Evolutionary conservation across 352 stramenopile genomes (phyloP).

Genomic region (Pythium aquatile): DNA sequence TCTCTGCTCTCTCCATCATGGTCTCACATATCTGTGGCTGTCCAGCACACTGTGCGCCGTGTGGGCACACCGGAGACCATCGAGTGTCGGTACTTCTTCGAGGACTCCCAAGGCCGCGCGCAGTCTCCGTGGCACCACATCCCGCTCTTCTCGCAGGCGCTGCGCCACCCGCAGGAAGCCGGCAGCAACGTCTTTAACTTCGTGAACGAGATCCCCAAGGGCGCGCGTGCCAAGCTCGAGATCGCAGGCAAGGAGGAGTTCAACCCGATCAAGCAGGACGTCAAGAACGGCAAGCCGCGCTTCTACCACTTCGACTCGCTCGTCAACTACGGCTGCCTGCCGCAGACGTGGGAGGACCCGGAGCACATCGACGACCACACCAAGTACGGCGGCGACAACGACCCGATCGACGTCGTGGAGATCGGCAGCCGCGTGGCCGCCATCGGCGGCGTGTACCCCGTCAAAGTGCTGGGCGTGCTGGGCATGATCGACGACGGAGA

Average conservation of each 20-base stretch:
- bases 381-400: slow-evolving; percentile 94
- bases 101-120: slow-evolving; percentile 66
- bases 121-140: slow-evolving; percentile 94
- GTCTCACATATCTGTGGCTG: neutral
- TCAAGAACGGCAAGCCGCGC: slow-evolving; percentile 96
- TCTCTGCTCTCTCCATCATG: neutral
- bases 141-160: slow-evolving; percentile 63
- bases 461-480: slow-evolving; percentile 97
- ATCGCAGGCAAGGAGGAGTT: slow-evolving; percentile 88
- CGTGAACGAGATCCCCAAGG: slow-evolving; percentile 93
- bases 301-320: slow-evolving; percentile 86
- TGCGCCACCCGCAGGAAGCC: slow-evolving; percentile 37
- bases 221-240: slow-evolving; percentile 92
- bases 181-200: slow-evolving; percentile 86
- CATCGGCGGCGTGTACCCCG: slow-evolving; percentile 93
- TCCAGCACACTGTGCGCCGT: slow-evolving; percentile 65
- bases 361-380: slow-evolving; percentile 93
- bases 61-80: slow-evolving; percentile 59
- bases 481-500: slow-evolving; percentile 99
- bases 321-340: slow-evolving; percentile 98
- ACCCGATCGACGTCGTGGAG: slow-evolving; percentile 99
- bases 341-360: slow-evolving; percentile 99
- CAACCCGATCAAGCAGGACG: slow-evolving; percentile 97
- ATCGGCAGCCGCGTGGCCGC: slow-evolving; percentile 91
- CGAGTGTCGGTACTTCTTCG: slow-evolving; percentile 84